Conservation (phyloP, 169 alveolate species). For the Plasmodium reichenowi region DNA sequence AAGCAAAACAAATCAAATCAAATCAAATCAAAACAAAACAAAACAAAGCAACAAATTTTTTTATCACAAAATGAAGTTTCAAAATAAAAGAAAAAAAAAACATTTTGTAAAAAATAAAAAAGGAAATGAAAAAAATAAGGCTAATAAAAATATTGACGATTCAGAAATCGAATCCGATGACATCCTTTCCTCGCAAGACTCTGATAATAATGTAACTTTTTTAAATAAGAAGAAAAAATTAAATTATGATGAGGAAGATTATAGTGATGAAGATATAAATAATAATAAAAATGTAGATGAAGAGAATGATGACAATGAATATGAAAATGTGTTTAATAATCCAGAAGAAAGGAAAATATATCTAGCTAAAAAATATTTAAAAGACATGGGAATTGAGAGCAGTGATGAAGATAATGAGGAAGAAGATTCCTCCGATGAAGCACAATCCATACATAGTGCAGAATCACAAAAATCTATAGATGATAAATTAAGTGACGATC, state of each 20-base stretch:
- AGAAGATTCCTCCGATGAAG: slow-evolving; percentile 1
- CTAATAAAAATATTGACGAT: slow-evolving; percentile 8
- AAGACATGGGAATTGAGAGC: slow-evolving; percentile 65
- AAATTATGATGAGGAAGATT: not conserved
- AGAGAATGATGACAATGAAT: slow-evolving; percentile 18
- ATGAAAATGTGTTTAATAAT: slow-evolving; percentile 34
- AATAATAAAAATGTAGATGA: slow-evolving; percentile 9
- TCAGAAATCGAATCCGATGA: slow-evolving; percentile 72
- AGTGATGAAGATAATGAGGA: slow-evolving; percentile 16
- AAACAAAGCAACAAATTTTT: no score
- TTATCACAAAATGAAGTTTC: slow-evolving; percentile 42
- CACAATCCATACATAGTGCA: not conserved
- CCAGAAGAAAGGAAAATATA: slow-evolving; percentile 74
- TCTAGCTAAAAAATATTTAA: slow-evolving; percentile 64
- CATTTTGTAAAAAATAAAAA: not conserved
- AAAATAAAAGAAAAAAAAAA: slow-evolving; percentile 45
- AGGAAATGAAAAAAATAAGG: slow-evolving; percentile 7
- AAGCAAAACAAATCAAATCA: no score
- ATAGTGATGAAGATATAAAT: not conserved
- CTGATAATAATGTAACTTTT: slow-evolving; percentile 3
- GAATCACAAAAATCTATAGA: slow-evolving; percentile 17
- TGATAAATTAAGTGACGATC: slow-evolving; percentile 12
- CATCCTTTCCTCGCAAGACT: slow-evolving; percentile 33
- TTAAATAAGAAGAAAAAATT: slow-evolving; percentile 24
- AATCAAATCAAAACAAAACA: no score